A percentile compares a stretch with the other conserved stretches of the same genome.
Evolutionary conservation across 2,329 filamentous ascomycete genomes (phyloP).

Genomic region (Colletotrichum shisoi): DNA sequence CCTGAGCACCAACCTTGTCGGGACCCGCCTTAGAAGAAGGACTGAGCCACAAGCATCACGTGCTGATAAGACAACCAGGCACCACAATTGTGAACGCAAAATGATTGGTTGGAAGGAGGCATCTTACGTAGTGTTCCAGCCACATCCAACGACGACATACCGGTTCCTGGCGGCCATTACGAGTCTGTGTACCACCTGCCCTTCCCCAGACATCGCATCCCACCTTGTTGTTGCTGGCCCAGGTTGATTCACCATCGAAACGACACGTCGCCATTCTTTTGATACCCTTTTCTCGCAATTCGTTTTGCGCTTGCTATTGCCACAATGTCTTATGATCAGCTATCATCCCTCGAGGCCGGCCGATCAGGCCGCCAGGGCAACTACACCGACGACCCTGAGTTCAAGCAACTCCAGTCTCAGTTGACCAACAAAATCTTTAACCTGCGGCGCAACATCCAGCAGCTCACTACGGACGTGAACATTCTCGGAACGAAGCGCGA

Average conservation of each 20-base stretch:
- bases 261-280: conserved; percentile 7
- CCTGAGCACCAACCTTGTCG: conserved; percentile 14
- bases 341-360: conserved; percentile 82
- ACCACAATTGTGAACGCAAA: conserved; percentile 14
- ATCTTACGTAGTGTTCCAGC: conserved; percentile 38
- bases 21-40: conserved; percentile 9
- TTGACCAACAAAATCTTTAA: conserved; percentile 90
- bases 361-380: conserved; percentile 70
- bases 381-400: conserved; percentile 93
- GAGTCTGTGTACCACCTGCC: background rate
- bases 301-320: background rate
- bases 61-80: conserved; percentile 31
- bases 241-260: background rate
- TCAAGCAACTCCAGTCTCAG: conserved; percentile 80
- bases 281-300: conserved; percentile 5
- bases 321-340: conserved; percentile 88
- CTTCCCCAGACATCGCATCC: background rate
- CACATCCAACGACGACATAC: conserved; percentile 37
- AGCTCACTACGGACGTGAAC: conserved; percentile 82
- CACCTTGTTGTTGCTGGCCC: background rate
- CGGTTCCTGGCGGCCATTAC: conserved; percentile 18
- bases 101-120: conserved; percentile 26
- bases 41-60: conserved; percentile 22
- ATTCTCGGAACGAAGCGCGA: conserved; percentile 90
- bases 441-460: conserved; percentile 85